Evolutionary conservation across 345 rosid species (phyloP), one percentile per base, ranked within the genome.

Genomic region (Sapria himalayana): DNA sequence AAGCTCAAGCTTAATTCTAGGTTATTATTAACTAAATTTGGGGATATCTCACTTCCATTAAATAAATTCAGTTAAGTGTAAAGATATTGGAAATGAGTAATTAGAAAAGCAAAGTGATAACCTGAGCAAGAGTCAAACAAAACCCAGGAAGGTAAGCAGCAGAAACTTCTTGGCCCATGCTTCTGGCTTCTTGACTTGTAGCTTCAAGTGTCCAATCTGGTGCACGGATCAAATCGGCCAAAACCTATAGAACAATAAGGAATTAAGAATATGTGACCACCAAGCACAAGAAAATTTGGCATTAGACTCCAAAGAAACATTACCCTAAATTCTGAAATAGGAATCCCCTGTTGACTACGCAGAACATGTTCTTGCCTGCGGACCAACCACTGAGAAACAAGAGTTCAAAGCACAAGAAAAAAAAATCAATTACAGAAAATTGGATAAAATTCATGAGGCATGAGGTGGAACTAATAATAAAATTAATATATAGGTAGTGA

Each of bases 151-250:
- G 99, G 58, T 84, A 91, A 15, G 92, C 56, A 24, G 92, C 67
- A 52, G 86, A n/a, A n/a, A n/a, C 64, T 61, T 91, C 96, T 65
- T 75, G 89, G 33, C 85, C 79, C 73, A 84, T 74, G 57, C 65
- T 74, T 69, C 96, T 80, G 95, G 80, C 70, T 67, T 91, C 99
- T 71, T 84, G 99, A 56, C 95, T 93, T 4, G 99, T 92, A 33
- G 99, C 99, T 70, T 91, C 96, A 65, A 84, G 80, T 58, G 99
- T 92, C 99, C 99, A 91, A 51, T 75, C 93, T 29, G 99, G 96
- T 45, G 84, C 96, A 43, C 85, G 66, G 40, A 91, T 57, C 92
- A 91, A 74, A 72, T 84, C 99, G 42, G 84, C 85, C 45, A 91
- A 55, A 59, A 91, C 79, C 96, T 91, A 58, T 45, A 50, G 32